Conservation (phyloP, 257 asterid species). For the Mentha longifolia region DNA sequence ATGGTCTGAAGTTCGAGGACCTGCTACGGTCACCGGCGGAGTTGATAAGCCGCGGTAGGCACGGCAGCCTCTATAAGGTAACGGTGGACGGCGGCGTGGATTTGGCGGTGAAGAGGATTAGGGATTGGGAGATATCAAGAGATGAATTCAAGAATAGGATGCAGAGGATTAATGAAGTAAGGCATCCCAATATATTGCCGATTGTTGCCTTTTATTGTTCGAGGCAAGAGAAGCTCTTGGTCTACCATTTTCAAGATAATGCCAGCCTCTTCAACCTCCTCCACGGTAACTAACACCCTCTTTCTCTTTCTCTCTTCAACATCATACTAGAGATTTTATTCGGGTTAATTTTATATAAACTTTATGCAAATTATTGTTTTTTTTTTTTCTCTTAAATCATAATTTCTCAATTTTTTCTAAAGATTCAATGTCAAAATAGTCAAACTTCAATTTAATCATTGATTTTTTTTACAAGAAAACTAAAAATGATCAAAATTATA, state of each 20-base stretch:
- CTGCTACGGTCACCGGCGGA: constrained; percentile 76
- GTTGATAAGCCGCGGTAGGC: constrained; percentile 58
- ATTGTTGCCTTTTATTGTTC: constrained; percentile 75
- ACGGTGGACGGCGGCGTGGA: constrained; percentile 39
- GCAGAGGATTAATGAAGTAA: constrained; percentile 50
- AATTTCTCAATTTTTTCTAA: too few species aligned
- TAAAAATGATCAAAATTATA: too few species aligned
- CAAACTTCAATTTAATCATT: too few species aligned
- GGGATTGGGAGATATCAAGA: constrained; percentile 59
- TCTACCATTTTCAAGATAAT: constrained; percentile 65
- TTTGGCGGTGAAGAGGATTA: constrained; percentile 72
- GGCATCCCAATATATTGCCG: constrained; percentile 61
- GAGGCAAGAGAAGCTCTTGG: constrained; percentile 67
- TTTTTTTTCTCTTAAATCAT: too few species aligned
- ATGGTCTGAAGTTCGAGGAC: constrained; percentile 68
- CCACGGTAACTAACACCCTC: constrained; percentile 52
- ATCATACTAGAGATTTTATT: too few species aligned
- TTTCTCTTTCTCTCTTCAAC: not conserved
- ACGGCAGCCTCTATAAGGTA: constrained; percentile 72
- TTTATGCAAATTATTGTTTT: too few species aligned
- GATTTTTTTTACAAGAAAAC: too few species aligned
- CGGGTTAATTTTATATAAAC: too few species aligned
- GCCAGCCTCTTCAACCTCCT: constrained; percentile 72
- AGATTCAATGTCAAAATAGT: too few species aligned
- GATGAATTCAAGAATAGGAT: constrained; percentile 67